phyloP scores from a whole-genome alignment of 805 yeast genomes.

The Kuraishia borneana region DNA sequence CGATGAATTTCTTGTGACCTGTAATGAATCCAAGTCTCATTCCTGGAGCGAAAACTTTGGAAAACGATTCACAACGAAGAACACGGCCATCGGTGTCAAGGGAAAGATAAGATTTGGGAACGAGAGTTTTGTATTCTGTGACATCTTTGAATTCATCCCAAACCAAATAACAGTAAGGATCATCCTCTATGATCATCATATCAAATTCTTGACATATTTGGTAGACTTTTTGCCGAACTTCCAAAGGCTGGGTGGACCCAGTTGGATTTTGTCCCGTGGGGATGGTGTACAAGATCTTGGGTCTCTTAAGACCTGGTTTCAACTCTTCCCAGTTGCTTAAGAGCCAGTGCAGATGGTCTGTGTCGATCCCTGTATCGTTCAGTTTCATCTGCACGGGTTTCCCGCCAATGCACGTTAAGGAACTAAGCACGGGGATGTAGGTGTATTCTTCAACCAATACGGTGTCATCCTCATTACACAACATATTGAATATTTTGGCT shows the following conservation, averaged over 20 bases:
- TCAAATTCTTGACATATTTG: conserved; percentile 42
- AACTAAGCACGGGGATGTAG: conserved; percentile 44
- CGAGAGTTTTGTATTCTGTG: conserved; percentile 28
- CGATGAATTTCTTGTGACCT: conserved; percentile 35
- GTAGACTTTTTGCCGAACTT: conserved; percentile 36
- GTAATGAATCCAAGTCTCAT: conserved; percentile 49
- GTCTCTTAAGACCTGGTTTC: conserved; percentile 35
- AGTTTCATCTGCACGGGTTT: conserved; percentile 40
- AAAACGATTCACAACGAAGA: conserved; percentile 49
- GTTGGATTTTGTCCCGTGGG: conserved; percentile 67
- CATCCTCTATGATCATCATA: conserved; percentile 55
- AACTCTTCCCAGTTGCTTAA: conserved; percentile 44
- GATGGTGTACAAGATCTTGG: conserved; percentile 52
- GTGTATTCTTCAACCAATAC: conserved; percentile 58
- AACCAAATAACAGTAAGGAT: conserved; percentile 54
- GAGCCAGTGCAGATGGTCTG: conserved; percentile 33
- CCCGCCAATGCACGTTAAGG: conserved; percentile 34
- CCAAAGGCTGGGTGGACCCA: conserved; percentile 41
- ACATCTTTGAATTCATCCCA: conserved; percentile 30
- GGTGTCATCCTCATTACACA: conserved; percentile 44
- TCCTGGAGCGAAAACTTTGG: conserved; percentile 60
- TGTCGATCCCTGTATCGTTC: conserved; percentile 37
- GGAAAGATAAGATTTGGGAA: conserved; percentile 28
- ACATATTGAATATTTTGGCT: conserved; percentile 39
- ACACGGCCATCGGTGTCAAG: conserved; percentile 56